Evolutionary conservation across 2,329 filamentous ascomycete genomes (phyloP), one percentile per base, ranked within the genome.

Genomic region (Rhynchosporium agropyri): DNA sequence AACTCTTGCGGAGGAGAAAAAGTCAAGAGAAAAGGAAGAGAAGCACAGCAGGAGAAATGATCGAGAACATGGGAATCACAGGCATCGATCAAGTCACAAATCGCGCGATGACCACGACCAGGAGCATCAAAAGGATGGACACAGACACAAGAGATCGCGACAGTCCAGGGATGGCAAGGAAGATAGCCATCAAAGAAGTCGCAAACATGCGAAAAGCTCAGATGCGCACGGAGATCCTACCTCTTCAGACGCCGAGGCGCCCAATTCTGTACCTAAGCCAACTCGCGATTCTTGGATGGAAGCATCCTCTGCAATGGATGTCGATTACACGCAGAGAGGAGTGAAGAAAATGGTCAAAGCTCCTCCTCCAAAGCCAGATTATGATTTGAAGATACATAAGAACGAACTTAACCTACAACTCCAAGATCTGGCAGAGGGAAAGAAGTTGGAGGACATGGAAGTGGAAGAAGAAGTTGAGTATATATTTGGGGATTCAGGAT

Each of bases 241-340:
- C 1, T 68, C 81, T 3, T 82, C 81, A 0, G 78, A 84, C 42
- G 82, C 85, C 28, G 80, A 82, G 66, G 78, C 79, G 40, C 73
- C 15, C 64, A 71, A 36, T 65, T 65, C 15, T 65, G 63, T 53
- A 13, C 67, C 65, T 10, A 69, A 68, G 49, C 58, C 65, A 38
- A 83, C 87, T 68, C 86, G 96, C 67, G 95, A 98, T 75, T 85
- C 89, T 0, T 99, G 96, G 93, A 99, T 99, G 95, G 89, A 92
- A 64, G 89, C 89, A 0, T 92, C 94, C 0, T 91, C 90, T 0
- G 86, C 89, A 0, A 78, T 96, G 42, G 89, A 93, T 59, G 81
- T 98, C 62, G 93, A 98, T 73, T 97, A 96, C 74, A 83, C 92
- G 57, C 84, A 90, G 72, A 81, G 84, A 64, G 79, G 78, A 3